A percentile compares a stretch with the other conserved stretches of the same genome.
phyloP scores from a whole-genome alignment of 805 yeast genomes.

The Candida rishiriensis region DNA sequence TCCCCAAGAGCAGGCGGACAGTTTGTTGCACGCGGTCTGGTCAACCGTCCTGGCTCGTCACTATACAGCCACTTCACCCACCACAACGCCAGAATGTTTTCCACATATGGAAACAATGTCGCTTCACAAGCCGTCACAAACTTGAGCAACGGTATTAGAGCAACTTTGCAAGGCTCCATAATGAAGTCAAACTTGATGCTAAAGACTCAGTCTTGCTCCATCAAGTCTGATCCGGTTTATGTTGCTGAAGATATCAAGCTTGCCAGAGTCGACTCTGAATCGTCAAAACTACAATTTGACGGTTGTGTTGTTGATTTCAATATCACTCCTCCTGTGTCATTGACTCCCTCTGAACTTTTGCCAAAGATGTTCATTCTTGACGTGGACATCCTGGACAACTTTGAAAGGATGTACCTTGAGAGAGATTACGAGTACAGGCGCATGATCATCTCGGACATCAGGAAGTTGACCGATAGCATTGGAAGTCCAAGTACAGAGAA shows the following conservation, averaged over 20 bases:
- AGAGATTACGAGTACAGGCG: slow-evolving; percentile 15
- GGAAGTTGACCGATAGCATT: slow-evolving; percentile 18
- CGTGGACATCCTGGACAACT: slow-evolving; percentile 36
- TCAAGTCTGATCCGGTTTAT: slow-evolving; percentile 22
- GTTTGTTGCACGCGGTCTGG: slow-evolving; percentile 18
- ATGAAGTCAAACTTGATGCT: slow-evolving; percentile 17
- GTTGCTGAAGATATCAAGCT: slow-evolving; percentile 30
- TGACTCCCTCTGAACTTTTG: slow-evolving; percentile 3
- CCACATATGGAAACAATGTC: slow-evolving; percentile 32
- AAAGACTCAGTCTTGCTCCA: slow-evolving; percentile 14
- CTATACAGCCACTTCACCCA: slow-evolving; percentile 33
- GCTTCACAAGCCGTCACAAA: slow-evolving; percentile 57
- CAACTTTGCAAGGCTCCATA: slow-evolving; percentile 32
- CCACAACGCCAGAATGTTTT: slow-evolving; percentile 35
- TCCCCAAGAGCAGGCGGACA: slow-evolving; percentile 18
- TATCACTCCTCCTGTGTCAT: slow-evolving; percentile 26
- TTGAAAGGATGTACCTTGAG: slow-evolving; percentile 29
- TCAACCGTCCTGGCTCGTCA: slow-evolving; percentile 21
- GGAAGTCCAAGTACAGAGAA: slow-evolving; percentile 47
- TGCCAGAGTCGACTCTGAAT: slow-evolving; percentile 31
- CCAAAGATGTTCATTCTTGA: slow-evolving; percentile 39
- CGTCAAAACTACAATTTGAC: slow-evolving; percentile 16
- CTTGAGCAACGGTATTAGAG: slow-evolving; percentile 46
- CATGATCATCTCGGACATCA: slow-evolving; percentile 17
- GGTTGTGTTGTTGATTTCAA: slow-evolving; percentile 60